Evolutionary conservation across 108 stramenopile genomes (phyloP).

Genomic region (Nannochloropsis oceanica): DNA sequence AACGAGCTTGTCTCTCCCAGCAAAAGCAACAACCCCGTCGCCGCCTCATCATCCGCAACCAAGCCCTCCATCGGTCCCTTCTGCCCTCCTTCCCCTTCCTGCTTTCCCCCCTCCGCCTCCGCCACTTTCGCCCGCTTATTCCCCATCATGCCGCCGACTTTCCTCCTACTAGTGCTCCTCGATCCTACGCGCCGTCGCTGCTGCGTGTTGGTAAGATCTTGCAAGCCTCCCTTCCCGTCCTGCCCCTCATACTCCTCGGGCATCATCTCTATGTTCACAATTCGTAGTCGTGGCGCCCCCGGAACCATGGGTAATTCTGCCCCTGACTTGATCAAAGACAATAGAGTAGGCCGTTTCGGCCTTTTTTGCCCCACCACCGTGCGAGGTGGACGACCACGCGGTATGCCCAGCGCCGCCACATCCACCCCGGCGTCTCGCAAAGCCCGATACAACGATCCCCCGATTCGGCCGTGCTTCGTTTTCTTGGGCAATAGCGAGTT

Average conservation of each 20-base stretch:
- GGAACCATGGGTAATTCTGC: not conserved
- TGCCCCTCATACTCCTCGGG: not conserved
- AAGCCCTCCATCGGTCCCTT: not conserved
- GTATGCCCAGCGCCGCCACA: not conserved
- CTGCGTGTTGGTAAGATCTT: not conserved
- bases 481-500: not conserved
- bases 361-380: not conserved
- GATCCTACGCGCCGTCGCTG: not conserved
- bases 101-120: not conserved
- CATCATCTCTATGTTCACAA: not conserved
- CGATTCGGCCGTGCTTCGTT: not conserved
- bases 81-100: not conserved
- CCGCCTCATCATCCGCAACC: not conserved
- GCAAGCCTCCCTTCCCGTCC: not conserved
- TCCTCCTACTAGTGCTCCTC: not conserved
- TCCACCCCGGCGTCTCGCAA: not conserved
- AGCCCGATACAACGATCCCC: not conserved
- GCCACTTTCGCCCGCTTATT: not conserved
- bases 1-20: not conserved
- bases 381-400: not conserved
- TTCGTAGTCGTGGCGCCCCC: not conserved
- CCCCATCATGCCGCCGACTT: not conserved
- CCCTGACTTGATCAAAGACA: not conserved
- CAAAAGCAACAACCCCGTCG: not conserved
- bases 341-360: not conserved